A percentile compares a stretch with the other conserved stretches of the same genome.
phyloP scores from a whole-genome alignment of 176 grass and related monocot species.

The Oropetium thomaeum region DNA sequence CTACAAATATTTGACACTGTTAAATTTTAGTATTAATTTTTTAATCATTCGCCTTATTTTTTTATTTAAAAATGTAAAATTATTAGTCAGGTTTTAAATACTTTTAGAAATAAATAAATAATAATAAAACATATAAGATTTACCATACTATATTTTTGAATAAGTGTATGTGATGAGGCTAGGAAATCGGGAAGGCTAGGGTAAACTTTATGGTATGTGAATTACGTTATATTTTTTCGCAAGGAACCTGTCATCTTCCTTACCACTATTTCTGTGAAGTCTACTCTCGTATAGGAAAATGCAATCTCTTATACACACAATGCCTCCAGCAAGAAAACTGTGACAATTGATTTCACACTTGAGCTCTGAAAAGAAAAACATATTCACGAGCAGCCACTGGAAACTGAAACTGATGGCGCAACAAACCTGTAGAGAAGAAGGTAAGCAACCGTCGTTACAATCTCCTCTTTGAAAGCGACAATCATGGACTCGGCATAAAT shows the following conservation, averaged over 20 bases:
- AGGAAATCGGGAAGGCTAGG: background rate
- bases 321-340: too few relatives aligned
- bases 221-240: too few relatives aligned
- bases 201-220: background rate
- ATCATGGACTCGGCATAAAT: background rate
- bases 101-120: too few relatives aligned
- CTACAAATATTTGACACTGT: too few relatives aligned
- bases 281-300: too few relatives aligned
- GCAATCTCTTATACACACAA: too few relatives aligned
- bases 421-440: background rate
- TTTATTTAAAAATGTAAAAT: too few relatives aligned
- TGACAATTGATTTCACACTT: background rate
- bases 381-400: background rate
- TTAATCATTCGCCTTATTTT: too few relatives aligned
- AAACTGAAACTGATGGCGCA: constrained; percentile 3
- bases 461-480: background rate
- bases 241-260: background rate
- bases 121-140: too few relatives aligned
- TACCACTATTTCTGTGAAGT: background rate
- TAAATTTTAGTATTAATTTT: too few relatives aligned
- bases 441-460: background rate
- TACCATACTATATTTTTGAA: too few relatives aligned
- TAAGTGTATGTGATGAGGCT: background rate
- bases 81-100: too few relatives aligned
- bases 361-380: background rate